Conservation (phyloP, 2,329 filamentous ascomycete species). For the Cryphonectria japonica region DNA sequence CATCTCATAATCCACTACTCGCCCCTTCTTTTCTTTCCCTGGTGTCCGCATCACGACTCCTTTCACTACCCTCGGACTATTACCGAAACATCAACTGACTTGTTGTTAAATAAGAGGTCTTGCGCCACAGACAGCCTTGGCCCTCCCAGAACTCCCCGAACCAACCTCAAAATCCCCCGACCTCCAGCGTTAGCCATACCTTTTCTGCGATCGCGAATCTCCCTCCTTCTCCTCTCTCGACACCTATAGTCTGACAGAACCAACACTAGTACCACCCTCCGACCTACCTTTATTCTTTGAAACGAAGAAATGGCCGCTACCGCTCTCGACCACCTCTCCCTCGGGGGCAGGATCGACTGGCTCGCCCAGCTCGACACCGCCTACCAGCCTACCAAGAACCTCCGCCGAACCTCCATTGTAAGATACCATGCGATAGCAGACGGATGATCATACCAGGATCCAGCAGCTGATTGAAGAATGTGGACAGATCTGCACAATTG, state of each 20-base stretch:
- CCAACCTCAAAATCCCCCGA: neutral
- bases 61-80: constrained; percentile 23
- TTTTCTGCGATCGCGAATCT: neutral
- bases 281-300: constrained; percentile 2
- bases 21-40: constrained; percentile 8
- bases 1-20: constrained; percentile 28
- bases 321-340: constrained; percentile 84
- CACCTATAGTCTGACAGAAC: neutral
- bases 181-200: constrained; percentile 13
- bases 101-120: neutral
- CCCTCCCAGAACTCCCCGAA: neutral
- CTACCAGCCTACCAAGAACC: constrained; percentile 83
- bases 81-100: constrained; percentile 18
- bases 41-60: constrained; percentile 18
- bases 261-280: neutral
- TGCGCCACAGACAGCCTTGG: constrained; percentile 7
- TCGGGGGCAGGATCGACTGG: constrained; percentile 72
- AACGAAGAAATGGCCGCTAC: constrained; percentile 59
- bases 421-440: constrained; percentile 8
- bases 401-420: constrained; percentile 87
- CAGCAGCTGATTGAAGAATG: constrained; percentile 14
- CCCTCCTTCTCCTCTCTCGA: neutral
- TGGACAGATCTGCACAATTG: constrained; percentile 87
- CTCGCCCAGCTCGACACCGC: constrained; percentile 81
- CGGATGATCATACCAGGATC: neutral